Conservation (phyloP, 2,329 filamentous ascomycete genomes). For the Phoma sp. region DNA sequence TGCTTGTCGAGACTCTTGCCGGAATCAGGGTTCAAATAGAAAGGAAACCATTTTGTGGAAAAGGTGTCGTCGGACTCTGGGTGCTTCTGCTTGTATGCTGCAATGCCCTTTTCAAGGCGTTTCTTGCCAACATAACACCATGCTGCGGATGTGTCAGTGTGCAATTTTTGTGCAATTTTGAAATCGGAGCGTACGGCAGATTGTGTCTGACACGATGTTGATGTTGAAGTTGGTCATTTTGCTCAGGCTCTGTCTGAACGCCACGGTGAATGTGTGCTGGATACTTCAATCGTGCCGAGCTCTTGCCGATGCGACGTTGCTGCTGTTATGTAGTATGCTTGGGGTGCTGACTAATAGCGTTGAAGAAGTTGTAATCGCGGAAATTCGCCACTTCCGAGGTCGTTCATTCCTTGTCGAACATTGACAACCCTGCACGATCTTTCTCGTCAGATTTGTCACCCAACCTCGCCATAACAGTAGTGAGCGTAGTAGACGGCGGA, state of each 20-base stretch:
- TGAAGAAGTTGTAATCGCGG: constrained; percentile 12
- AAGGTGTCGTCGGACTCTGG: constrained; percentile 71
- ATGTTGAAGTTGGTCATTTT: constrained; percentile 69
- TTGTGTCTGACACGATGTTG: constrained; percentile 75
- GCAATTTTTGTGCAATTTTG: constrained; percentile 10
- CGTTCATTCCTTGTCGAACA: constrained; percentile 7
- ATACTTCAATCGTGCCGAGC: constrained; percentile 4
- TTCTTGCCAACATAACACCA: constrained; percentile 78
- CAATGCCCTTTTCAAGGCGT: constrained; percentile 74
- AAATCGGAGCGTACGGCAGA: constrained; percentile 67
- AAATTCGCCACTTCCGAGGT: constrained; percentile 17
- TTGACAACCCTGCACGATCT: too few species aligned
- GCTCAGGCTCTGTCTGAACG: constrained; percentile 39
- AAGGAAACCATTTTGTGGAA: constrained; percentile 75
- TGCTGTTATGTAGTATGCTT: constrained; percentile 19
- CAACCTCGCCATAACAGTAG: too few species aligned
- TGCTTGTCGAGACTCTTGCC: constrained; percentile 62
- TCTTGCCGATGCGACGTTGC: neutral
- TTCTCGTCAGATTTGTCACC: too few species aligned
- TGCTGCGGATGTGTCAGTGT: constrained; percentile 20
- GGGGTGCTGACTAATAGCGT: constrained; percentile 32
- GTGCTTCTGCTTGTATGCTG: constrained; percentile 66
- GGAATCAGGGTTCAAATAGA: constrained; percentile 75
- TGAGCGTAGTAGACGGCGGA: too few species aligned
- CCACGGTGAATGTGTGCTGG: constrained; percentile 35